Conservation (phyloP, 345 rosid species). For the Eucalyptus grandis region DNA sequence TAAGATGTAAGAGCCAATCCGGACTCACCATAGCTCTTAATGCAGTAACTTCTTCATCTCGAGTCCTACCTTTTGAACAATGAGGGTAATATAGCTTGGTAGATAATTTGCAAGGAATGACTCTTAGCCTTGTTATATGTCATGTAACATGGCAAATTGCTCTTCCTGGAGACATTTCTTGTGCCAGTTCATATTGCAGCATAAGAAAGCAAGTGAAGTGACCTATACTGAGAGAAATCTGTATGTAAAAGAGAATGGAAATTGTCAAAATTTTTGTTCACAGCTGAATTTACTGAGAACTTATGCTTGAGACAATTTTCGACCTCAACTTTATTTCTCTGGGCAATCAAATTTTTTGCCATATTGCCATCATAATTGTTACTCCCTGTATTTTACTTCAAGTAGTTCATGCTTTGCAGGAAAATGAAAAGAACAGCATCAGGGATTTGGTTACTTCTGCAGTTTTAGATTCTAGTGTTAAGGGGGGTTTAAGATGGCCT, state of each 20-base stretch:
- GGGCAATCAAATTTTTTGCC: background rate
- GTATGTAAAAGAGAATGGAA: background rate
- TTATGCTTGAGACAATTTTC: background rate
- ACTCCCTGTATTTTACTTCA: background rate
- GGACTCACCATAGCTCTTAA: background rate
- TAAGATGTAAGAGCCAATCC: background rate
- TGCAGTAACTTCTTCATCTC: background rate
- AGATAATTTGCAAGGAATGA: background rate
- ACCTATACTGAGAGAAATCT: background rate
- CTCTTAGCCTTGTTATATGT: background rate
- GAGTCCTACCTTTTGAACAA: background rate
- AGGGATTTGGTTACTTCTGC: constrained; percentile 29
- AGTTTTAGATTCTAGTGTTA: constrained; percentile 39
- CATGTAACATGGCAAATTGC: background rate
- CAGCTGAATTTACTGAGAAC: background rate
- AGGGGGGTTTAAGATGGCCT: constrained; percentile 72
- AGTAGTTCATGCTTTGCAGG: constrained; percentile 10
- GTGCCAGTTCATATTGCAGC: background rate
- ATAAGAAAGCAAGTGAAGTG: background rate
- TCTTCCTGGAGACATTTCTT: background rate
- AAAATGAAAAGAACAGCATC: constrained; percentile 37
- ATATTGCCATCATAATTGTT: background rate
- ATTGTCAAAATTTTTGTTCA: background rate
- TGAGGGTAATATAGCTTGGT: background rate
- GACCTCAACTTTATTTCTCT: background rate